These are phyloP conservation scores for Tylopilus rubrobrunneus DNA, from an alignment of 768 basidiomycete species.

Conservation along the genomic window DNA sequence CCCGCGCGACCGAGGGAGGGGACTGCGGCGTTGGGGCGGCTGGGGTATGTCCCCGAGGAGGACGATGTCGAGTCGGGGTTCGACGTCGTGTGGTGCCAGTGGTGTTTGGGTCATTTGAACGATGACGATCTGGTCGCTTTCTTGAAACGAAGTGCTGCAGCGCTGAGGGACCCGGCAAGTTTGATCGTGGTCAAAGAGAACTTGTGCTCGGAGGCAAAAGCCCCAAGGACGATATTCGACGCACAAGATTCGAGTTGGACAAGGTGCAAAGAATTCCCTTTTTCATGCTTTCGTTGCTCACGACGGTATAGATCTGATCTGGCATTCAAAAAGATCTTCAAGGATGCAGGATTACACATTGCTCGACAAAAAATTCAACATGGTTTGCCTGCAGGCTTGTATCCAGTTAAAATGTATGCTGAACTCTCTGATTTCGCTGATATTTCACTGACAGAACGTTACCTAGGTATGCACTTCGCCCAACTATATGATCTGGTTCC, in stretches of 20 bases:
- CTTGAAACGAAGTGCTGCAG: slow-evolving; percentile 56
- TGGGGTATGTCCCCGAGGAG: slow-evolving; percentile 60
- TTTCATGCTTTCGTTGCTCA: slow-evolving; percentile 4
- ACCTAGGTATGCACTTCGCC: slow-evolving; percentile 26
- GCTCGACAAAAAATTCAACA: slow-evolving; percentile 73
- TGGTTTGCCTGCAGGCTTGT: slow-evolving; percentile 80
- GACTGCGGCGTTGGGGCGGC: slow-evolving; percentile 53
- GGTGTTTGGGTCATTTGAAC: slow-evolving; percentile 88
- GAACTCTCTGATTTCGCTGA: neutral
- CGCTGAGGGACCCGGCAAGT: slow-evolving; percentile 53
- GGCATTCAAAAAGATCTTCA: slow-evolving; percentile 77
- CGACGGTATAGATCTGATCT: slow-evolving; percentile 62
- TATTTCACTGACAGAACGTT: slow-evolving; percentile 7
- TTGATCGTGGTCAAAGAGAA: slow-evolving; percentile 93
- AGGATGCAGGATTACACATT: slow-evolving; percentile 66
- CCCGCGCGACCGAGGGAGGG: slow-evolving; percentile 44
- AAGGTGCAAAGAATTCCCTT: slow-evolving; percentile 44
- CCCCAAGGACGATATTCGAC: slow-evolving; percentile 63
- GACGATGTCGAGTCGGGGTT: slow-evolving; percentile 60
- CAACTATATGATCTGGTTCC: neutral
- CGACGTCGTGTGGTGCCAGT: slow-evolving; percentile 95
- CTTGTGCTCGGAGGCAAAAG: slow-evolving; percentile 61
- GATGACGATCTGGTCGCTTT: slow-evolving; percentile 77
- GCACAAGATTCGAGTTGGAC: slow-evolving; percentile 88
- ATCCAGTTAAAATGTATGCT: slow-evolving; percentile 80